Evolutionary conservation across 257 asterid species (phyloP).

Genomic region (Lycium ferocissimum): DNA sequence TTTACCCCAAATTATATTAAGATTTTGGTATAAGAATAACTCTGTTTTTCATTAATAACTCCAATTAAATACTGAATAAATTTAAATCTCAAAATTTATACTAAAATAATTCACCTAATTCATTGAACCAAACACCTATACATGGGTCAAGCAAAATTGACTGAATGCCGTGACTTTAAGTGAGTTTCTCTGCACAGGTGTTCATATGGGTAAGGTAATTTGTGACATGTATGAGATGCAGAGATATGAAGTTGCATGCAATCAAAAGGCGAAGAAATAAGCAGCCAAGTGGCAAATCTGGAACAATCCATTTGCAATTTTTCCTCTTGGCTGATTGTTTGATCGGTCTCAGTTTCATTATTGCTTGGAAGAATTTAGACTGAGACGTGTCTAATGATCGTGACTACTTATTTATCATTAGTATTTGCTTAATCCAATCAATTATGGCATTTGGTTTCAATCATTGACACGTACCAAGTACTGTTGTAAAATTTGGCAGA

Average conservation of each 20-base stretch:
- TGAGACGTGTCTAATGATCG: background rate
- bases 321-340: background rate
- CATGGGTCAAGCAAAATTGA: background rate
- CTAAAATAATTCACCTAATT: background rate
- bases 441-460: background rate
- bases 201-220: background rate
- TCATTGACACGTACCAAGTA: background rate
- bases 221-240: constrained; percentile 13
- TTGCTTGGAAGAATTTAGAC: background rate
- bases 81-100: background rate
- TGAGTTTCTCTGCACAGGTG: constrained; percentile 3
- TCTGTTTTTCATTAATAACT: background rate
- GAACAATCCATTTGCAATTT: background rate
- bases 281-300: background rate
- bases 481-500: background rate
- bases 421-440: background rate
- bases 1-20: background rate
- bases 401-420: background rate
- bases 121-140: background rate
- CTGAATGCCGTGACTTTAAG: background rate
- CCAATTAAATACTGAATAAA: background rate
- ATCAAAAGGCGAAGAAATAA: background rate
- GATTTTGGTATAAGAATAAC: background rate
- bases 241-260: constrained; percentile 7
- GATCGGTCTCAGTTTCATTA: background rate